A percentile compares a stretch with the other conserved stretches of the same genome.
Evolutionary conservation across 495 filamentous ascomycete genomes (phyloP).

Genomic region (Aspergillus wentii): DNA sequence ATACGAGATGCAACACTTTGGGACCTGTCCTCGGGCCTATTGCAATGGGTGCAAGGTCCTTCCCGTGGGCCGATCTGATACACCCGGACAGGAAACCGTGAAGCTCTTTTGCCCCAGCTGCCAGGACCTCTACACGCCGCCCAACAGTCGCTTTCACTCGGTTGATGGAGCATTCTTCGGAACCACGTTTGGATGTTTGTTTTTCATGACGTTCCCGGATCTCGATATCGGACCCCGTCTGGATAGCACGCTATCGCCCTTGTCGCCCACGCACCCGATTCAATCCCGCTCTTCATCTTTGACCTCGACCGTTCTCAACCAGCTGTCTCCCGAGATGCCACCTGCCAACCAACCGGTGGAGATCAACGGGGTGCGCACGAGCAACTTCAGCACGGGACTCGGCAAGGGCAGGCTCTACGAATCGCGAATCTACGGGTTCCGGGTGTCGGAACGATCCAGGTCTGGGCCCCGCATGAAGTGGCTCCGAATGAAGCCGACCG

Average conservation of each 20-base stretch:
- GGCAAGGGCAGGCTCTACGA: slow-evolving; percentile 84
- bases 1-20: slow-evolving; percentile 94
- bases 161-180: slow-evolving; percentile 99
- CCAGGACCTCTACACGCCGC: slow-evolving; percentile 94
- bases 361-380: slow-evolving; percentile 79
- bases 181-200: slow-evolving; percentile 88
- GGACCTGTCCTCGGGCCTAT: slow-evolving; percentile 82
- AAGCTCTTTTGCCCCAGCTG: slow-evolving; percentile 97
- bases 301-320: slow-evolving; percentile 20
- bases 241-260: slow-evolving; percentile 22
- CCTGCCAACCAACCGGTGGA: slow-evolving; percentile 46
- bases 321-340: slow-evolving; percentile 20
- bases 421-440: slow-evolving; percentile 93
- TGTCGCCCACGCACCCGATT: slow-evolving; percentile 31
- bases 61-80: slow-evolving; percentile 88
- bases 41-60: slow-evolving; percentile 85
- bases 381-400: slow-evolving; percentile 83
- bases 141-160: slow-evolving; percentile 93
- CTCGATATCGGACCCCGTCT: slow-evolving; percentile 61
- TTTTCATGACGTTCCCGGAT: slow-evolving; percentile 98
- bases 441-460: slow-evolving; percentile 79
- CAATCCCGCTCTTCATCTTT: slow-evolving; percentile 33
- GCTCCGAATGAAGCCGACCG: slow-evolving; percentile 77
- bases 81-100: slow-evolving; percentile 92
- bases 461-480: slow-evolving; percentile 95